phyloP scores from a whole-genome alignment of 2,329 filamentous ascomycete species.

The Allantophomopsis lycopodina region DNA sequence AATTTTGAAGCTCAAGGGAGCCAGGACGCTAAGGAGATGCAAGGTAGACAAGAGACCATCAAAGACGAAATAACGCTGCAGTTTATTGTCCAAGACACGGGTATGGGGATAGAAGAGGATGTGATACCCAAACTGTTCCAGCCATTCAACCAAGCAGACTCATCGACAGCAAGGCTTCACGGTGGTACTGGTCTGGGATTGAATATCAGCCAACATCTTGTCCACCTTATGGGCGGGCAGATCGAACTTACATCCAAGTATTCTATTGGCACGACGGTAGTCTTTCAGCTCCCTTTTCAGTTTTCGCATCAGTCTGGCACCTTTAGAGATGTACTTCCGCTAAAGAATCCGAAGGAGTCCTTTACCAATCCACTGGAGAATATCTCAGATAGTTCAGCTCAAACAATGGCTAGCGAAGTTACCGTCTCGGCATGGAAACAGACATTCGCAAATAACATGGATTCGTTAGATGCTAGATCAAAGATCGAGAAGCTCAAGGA shows the following conservation, averaged over 20 bases:
- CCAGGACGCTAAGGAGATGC: too few species aligned
- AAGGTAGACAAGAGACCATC: constrained; percentile 16
- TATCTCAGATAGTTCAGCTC: too few species aligned
- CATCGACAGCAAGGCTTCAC: constrained; percentile 63
- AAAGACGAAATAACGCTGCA: constrained; percentile 51
- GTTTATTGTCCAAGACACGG: constrained; percentile 64
- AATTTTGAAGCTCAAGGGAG: too few species aligned
- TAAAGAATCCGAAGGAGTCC: too few species aligned
- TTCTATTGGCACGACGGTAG: constrained; percentile 51
- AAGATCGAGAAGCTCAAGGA: constrained; percentile 34
- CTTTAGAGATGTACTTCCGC: too few species aligned
- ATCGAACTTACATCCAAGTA: constrained; percentile 56
- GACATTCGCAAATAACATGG: too few species aligned
- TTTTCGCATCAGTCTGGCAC: constrained; percentile 23
- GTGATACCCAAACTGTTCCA: constrained; percentile 62
- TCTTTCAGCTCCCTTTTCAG: constrained; percentile 65
- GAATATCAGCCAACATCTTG: constrained; percentile 68
- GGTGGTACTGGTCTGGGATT: constrained; percentile 67
- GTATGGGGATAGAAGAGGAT: constrained; percentile 70
- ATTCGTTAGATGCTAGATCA: too few species aligned
- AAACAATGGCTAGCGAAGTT: too few species aligned
- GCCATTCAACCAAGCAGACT: constrained; percentile 71
- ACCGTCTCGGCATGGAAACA: too few species aligned
- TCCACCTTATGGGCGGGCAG: constrained; percentile 67
- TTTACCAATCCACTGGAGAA: too few species aligned